Conservation (phyloP, 176 grass and related monocot species). For the Thalia dealbata region DNA sequence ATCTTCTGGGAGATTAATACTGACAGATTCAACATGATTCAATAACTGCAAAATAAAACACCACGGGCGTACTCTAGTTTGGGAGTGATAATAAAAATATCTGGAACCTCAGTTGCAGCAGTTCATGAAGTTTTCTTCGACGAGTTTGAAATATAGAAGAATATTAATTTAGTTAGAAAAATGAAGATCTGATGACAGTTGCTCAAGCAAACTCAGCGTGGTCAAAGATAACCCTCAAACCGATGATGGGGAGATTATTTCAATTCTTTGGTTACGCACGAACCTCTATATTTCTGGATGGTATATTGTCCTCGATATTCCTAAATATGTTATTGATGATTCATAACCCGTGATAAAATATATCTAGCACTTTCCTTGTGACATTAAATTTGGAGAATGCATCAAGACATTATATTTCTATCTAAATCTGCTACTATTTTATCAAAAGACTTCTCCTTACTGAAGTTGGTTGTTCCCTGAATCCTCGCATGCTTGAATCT, state of each 20-base stretch:
- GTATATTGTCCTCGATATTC: neutral
- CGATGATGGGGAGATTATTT: neutral
- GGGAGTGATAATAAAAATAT: too few relatives aligned
- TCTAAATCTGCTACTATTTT: neutral
- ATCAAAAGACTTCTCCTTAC: neutral
- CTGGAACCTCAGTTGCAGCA: too few relatives aligned
- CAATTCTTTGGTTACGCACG: neutral
- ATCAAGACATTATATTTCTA: neutral
- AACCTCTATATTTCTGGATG: neutral
- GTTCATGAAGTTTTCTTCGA: too few relatives aligned
- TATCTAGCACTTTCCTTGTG: neutral
- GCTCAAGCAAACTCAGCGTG: neutral
- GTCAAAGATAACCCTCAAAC: neutral
- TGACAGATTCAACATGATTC: too few relatives aligned
- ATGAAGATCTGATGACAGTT: too few relatives aligned
- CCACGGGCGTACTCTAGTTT: too few relatives aligned
- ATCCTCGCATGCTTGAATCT: neutral
- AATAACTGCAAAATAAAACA: too few relatives aligned
- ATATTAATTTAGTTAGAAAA: too few relatives aligned
- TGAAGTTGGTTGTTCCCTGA: neutral
- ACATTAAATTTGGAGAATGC: neutral
- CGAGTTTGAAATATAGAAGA: too few relatives aligned
- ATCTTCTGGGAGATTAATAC: too few relatives aligned
- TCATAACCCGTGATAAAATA: neutral
- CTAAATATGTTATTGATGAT: neutral